Base-by-base conservation (phyloP, 805 yeast genomes). In the Kregervanrija delftensis region DNA sequence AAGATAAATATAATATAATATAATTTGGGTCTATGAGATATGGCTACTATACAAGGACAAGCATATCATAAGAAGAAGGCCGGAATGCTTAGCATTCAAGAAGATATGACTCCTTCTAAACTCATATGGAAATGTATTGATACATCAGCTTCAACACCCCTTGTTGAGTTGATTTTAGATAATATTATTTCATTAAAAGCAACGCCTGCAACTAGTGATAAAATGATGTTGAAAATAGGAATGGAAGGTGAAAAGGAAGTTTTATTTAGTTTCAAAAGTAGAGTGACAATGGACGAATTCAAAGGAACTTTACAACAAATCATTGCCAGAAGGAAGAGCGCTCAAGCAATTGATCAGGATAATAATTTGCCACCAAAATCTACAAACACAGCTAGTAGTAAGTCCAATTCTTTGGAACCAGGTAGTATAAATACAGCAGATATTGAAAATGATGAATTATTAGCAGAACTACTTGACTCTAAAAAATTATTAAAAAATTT, bases 281-380 rank as follows among this genome's bases (percentile, higher is more conserved):
- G 93, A 41, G 77, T 78, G 14, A 83, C 85, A 8, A 84, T 89
- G 87, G 87, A 84, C 50, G 76, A 73, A 49, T 79, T 82, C 47
- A 86, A 83, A 56, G 77, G 74, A 33, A 71, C 83, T 0, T 63
- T 85, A 11, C 88, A 83, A 53, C 80, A 81, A 42, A 79, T 80
- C 33, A 78, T 83, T 11, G 81, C 88, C 0, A 67, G 91, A 50
- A 78, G 74, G 57, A 77, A 77, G 54, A 46, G 49, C 5, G 38
- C 54, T 30, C n/a, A 22, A 8, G 17, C 41, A 2, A 14, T 36
- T 13, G 40, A 34, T 10, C 14, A 42, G 14, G 35, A 14, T 33
- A 14, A n/a, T 33, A n/a, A n/a, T 14, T 33, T 8, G 13, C 15
- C 35, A 9, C 8, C 35, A 13, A 6, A 4, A 13, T 33, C 35